A percentile compares a stretch with the other conserved stretches of the same genome.
phyloP scores from a whole-genome alignment of 345 rosid species.

The Eucalyptus rudis region DNA sequence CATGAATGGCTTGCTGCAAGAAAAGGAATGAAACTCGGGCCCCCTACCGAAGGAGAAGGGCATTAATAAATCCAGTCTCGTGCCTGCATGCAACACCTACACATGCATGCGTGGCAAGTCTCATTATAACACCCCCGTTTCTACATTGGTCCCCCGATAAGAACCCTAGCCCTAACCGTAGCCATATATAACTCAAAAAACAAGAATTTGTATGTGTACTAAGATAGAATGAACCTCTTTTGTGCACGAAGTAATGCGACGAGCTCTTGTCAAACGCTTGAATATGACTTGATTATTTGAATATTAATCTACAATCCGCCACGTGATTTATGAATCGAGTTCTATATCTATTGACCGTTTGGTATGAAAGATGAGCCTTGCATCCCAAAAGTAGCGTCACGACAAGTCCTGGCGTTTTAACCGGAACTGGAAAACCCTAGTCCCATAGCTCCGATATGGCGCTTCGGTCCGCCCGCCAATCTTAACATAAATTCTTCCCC shows the following conservation, averaged over 20 bases:
- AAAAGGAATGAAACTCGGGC: not conserved
- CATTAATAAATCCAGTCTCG: not conserved
- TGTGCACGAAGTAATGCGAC: not conserved
- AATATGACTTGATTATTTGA: not conserved
- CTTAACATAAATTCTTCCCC: not conserved
- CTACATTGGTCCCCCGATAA: not conserved
- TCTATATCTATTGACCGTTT: not conserved
- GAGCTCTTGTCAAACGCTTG: not conserved
- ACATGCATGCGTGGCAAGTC: not conserved
- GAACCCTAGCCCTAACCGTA: not conserved
- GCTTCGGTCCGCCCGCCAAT: not conserved
- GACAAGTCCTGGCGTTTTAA: not conserved
- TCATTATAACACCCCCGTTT: not conserved
- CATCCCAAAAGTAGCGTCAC: not conserved
- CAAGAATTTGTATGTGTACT: not conserved
- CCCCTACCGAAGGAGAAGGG: not conserved
- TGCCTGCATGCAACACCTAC: not conserved
- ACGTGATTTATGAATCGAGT: not conserved
- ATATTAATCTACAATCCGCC: not conserved
- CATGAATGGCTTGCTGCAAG: not conserved
- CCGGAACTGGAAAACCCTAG: not conserved
- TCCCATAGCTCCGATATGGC: not conserved
- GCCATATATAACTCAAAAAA: not conserved
- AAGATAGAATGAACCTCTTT: not conserved
- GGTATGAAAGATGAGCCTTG: not conserved